These are phyloP conservation scores for Amphibolis antarctica DNA, from an alignment of 106 monocot species.

Conservation along the genomic window DNA sequence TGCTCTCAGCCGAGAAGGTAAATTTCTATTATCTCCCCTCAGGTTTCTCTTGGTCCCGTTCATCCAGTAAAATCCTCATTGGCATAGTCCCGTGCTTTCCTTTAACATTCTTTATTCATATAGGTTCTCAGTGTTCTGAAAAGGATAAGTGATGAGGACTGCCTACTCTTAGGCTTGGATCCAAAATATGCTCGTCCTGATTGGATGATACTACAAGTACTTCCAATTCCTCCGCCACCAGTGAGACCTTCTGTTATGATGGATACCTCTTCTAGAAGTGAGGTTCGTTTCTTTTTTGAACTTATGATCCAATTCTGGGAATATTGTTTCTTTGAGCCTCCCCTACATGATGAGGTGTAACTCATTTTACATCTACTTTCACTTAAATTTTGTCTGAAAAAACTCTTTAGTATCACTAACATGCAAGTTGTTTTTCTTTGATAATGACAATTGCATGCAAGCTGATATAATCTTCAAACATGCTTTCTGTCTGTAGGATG, in stretches of 20 bases:
- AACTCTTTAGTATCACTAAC: no score
- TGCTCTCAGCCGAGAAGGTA: constrained; percentile 94
- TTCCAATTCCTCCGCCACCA: constrained; percentile 96
- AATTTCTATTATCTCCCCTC: background rate
- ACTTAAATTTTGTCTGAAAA: background rate
- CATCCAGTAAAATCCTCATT: no score
- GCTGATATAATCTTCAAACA: background rate
- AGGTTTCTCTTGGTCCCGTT: background rate
- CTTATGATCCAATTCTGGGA: background rate
- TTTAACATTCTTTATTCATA: background rate
- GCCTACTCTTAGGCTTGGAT: constrained; percentile 75
- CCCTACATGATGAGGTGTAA: background rate
- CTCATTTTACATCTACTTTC: background rate
- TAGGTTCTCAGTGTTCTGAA: constrained; percentile 95
- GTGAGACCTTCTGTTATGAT: constrained; percentile 99
- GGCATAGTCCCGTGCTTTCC: no score
- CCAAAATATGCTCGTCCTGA: constrained; percentile 98
- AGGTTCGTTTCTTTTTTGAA: constrained; percentile 37
- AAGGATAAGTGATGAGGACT: constrained; percentile 94
- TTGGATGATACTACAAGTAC: constrained; percentile 99
- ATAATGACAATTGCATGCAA: no score
- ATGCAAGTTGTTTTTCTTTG: no score
- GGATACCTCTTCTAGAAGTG: constrained; percentile 96
- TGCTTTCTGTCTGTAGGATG: constrained; percentile 44
- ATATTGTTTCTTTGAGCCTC: no score